These are phyloP conservation scores for Rutstroemia sp. DNA, from an alignment of 2,329 filamentous ascomycete genomes.

Conservation along the genomic window DNA sequence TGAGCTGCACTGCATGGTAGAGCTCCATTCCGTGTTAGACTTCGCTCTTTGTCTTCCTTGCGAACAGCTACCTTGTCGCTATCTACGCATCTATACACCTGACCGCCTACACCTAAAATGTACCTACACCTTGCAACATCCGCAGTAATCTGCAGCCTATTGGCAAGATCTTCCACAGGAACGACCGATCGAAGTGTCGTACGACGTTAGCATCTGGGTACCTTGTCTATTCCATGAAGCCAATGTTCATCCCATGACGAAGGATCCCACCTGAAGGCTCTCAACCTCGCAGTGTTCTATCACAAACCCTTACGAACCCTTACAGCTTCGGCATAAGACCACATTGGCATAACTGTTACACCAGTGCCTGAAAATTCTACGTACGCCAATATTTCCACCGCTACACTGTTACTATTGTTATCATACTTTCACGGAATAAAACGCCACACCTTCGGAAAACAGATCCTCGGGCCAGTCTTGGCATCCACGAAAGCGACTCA, in stretches of 20 bases:
- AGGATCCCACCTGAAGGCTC: conserved; percentile 4
- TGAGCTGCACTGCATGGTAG: no score
- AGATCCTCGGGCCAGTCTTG: not conserved
- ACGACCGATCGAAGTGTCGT: no score
- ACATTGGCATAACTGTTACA: not conserved
- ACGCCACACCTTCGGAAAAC: not conserved
- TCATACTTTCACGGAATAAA: not conserved
- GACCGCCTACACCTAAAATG: no score
- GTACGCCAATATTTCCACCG: not conserved
- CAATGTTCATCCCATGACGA: not conserved
- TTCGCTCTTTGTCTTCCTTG: no score
- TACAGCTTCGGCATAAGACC: not conserved
- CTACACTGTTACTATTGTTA: conserved; percentile 6
- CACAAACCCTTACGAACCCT: not conserved
- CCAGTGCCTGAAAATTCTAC: not conserved
- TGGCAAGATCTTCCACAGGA: not conserved
- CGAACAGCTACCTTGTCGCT: no score
- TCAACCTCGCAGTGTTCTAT: not conserved
- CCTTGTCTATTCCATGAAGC: not conserved
- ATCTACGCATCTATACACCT: no score
- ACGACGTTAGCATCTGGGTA: no score
- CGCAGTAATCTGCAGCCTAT: not conserved
- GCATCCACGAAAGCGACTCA: not conserved
- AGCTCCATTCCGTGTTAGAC: no score
- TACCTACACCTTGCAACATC: no score